A percentile compares a stretch with the other conserved stretches of the same genome.
Conservation (phyloP, 202 grass and related monocot species). For the Digitaria exilis region DNA sequence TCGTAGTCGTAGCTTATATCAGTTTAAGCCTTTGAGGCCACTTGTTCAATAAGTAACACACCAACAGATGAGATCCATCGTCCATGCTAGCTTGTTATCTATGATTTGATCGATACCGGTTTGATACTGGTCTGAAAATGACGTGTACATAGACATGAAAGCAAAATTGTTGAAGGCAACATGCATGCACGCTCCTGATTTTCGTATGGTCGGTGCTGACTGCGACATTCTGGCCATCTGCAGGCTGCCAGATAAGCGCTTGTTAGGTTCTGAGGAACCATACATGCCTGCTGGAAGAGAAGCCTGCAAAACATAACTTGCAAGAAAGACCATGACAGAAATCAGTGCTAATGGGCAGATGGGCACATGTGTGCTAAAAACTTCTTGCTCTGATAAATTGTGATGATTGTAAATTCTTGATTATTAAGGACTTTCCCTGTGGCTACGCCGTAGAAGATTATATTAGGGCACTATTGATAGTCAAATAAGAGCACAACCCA, state of each 20-base stretch:
- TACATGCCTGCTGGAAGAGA: not conserved
- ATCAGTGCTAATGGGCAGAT: too few species aligned
- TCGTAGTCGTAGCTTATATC: not conserved
- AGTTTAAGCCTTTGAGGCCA: not conserved
- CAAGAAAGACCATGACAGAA: conserved; percentile 31
- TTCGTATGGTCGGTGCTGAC: conserved; percentile 27
- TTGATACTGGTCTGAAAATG: conserved; percentile 3
- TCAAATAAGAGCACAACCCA: too few species aligned
- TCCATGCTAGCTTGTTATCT: not conserved
- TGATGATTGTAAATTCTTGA: too few species aligned
- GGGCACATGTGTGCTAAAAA: too few species aligned
- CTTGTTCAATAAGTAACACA: conserved; percentile 7
- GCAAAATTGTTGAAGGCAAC: not conserved
- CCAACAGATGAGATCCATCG: not conserved
- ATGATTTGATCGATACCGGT: not conserved
- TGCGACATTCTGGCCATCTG: not conserved
- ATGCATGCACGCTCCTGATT: conserved; percentile 9
- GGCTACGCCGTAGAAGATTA: too few species aligned
- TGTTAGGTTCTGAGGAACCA: conserved; percentile 33
- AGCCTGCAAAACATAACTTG: conserved; percentile 33
- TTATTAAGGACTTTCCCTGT: too few species aligned
- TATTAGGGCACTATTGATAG: too few species aligned
- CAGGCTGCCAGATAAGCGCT: conserved; percentile 11
- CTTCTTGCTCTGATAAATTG: too few species aligned
- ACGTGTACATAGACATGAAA: not conserved